A percentile compares a stretch with the other conserved stretches of the same genome.
These are phyloP conservation scores for Colletotrichum eleusines DNA, from an alignment of 2,329 filamentous ascomycete species.

Conservation along the genomic window DNA sequence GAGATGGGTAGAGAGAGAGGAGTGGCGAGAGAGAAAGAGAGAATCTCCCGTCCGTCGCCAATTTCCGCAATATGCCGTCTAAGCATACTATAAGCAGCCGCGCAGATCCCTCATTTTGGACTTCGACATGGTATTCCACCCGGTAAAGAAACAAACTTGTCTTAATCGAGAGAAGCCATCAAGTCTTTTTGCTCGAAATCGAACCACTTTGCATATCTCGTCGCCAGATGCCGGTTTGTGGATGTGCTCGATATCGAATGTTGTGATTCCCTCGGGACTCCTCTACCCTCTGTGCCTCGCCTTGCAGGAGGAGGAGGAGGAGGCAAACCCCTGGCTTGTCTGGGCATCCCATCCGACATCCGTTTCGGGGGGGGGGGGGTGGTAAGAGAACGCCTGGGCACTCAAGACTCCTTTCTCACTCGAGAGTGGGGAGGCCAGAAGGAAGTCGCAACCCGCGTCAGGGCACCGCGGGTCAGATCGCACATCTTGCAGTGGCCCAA, in stretches of 20 bases:
- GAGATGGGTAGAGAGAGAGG: background rate
- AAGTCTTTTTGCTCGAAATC: conserved; percentile 48
- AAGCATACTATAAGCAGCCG: conserved; percentile 29
- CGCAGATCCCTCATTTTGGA: conserved; percentile 31
- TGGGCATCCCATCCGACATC: conserved; percentile 39
- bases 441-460: conserved; percentile 36
- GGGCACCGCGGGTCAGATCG: conserved; percentile 39
- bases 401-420: background rate
- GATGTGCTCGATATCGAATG: conserved; percentile 46
- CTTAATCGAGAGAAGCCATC: conserved; percentile 43
- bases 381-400: conserved; percentile 36
- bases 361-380: conserved; percentile 27
- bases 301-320: conserved; percentile 2
- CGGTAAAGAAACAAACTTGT: conserved; percentile 38
- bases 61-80: conserved; percentile 17
- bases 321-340: conserved; percentile 32
- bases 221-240: conserved; percentile 43
- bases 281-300: conserved; percentile 33
- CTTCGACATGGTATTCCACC: conserved; percentile 27
- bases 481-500: conserved; percentile 31
- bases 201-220: conserved; percentile 46
- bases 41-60: conserved; percentile 26
- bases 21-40: background rate
- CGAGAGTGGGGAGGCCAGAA: conserved; percentile 21
- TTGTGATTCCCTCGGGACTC: conserved; percentile 38